Evolutionary conservation across 2,329 filamentous ascomycete species (phyloP).

Genomic region (Aspergillus sp.): DNA sequence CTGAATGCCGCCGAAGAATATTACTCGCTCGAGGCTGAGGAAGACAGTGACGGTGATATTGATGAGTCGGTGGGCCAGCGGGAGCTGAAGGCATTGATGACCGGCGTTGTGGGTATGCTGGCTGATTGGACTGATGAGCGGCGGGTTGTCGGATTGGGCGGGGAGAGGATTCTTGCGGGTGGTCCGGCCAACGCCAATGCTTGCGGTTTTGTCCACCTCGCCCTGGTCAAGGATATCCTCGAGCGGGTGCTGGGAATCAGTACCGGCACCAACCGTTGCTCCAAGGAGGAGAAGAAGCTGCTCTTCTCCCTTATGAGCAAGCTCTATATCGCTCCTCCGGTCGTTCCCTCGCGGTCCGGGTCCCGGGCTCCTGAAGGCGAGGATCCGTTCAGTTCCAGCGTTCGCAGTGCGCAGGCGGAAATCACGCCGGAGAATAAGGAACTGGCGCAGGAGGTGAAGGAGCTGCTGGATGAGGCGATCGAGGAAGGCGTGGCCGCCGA

Average conservation of each 20-base stretch:
- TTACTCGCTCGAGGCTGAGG: slow-evolving; percentile 71
- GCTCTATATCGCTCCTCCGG: slow-evolving; percentile 72
- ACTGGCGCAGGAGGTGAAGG: slow-evolving; percentile 56
- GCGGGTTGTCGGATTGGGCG: slow-evolving; percentile 66
- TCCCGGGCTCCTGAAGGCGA: slow-evolving; percentile 58
- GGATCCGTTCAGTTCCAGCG: slow-evolving; percentile 58
- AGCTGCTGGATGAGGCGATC: slow-evolving; percentile 60
- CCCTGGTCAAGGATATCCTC: slow-evolving; percentile 74
- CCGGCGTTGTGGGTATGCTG: slow-evolving; percentile 75
- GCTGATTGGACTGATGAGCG: slow-evolving; percentile 95
- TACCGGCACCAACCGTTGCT: slow-evolving; percentile 35
- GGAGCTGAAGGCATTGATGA: slow-evolving; percentile 57
- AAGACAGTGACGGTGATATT: slow-evolving; percentile 72
- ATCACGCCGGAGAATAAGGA: slow-evolving; percentile 55
- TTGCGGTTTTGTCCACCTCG: slow-evolving; percentile 76
- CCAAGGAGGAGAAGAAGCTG: slow-evolving; percentile 79
- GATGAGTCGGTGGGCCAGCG: slow-evolving; percentile 74
- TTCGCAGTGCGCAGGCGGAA: slow-evolving; percentile 49
- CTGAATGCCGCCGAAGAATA: slow-evolving; percentile 60
- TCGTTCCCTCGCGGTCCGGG: slow-evolving; percentile 44
- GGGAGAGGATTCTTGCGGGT: slow-evolving; percentile 47
- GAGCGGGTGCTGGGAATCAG: slow-evolving; percentile 65
- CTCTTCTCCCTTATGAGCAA: slow-evolving; percentile 78
- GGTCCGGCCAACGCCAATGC: slow-evolving; percentile 57
- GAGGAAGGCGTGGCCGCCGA: slow-evolving; percentile 46